Evolutionary conservation across 768 basidiomycete species (phyloP).

Genomic region (Chalciporus piperatus): DNA sequence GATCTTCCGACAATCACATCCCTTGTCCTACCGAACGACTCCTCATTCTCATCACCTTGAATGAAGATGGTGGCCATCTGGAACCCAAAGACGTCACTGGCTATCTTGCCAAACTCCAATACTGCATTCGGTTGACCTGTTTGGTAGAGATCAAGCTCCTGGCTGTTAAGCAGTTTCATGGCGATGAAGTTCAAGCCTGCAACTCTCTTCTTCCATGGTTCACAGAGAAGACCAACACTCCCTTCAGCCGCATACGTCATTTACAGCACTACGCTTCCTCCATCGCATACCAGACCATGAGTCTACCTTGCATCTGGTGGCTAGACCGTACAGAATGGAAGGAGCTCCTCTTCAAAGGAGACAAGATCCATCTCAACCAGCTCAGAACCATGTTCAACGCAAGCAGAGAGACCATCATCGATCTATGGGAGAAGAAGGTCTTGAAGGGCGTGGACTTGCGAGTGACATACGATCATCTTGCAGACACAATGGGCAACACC

Average conservation of each 20-base stretch:
- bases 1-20: not conserved
- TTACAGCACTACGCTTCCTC: not conserved
- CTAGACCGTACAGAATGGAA: not conserved
- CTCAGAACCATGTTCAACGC: not conserved
- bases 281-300: not conserved
- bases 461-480: not conserved
- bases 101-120: not conserved
- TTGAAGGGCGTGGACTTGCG: not conserved
- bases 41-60: not conserved
- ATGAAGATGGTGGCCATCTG: not conserved
- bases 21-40: not conserved
- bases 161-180: not conserved
- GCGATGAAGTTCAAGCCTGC: not conserved
- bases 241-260: not conserved
- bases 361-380: not conserved
- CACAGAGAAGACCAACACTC: not conserved
- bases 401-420: not conserved
- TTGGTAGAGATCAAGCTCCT: not conserved
- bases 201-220: not conserved
- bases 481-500: not conserved
- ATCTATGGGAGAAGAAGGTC: not conserved
- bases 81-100: not conserved
- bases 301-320: not conserved
- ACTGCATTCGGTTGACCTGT: not conserved
- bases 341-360: not conserved